Conservation (phyloP, 768 basidiomycete genomes). For the Cubamyces lactineus region DNA sequence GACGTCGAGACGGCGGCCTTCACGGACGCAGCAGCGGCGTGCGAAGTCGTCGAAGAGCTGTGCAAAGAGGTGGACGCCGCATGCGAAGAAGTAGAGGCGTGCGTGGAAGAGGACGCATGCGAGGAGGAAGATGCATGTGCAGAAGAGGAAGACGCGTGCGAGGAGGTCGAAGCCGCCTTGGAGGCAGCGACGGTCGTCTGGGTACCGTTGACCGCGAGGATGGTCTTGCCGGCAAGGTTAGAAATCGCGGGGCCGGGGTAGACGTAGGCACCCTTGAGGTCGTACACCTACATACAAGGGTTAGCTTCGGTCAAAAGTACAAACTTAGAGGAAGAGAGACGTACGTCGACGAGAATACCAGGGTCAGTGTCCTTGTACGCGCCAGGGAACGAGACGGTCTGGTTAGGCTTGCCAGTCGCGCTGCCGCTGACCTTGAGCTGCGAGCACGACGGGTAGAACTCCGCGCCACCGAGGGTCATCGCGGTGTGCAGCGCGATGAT, state of each 20-base stretch:
- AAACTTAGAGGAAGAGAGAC: background rate
- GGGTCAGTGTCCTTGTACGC: conserved; percentile 73
- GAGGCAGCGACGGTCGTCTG: background rate
- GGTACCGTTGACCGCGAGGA: background rate
- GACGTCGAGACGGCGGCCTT: background rate
- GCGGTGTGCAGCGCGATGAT: conserved; percentile 37
- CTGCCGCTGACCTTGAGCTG: conserved; percentile 59
- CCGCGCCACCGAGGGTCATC: conserved; percentile 53
- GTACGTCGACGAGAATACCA: conserved; percentile 57
- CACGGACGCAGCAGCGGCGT: background rate
- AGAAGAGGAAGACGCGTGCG: background rate
- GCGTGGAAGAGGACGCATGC: background rate
- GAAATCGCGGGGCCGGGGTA: conserved; percentile 30
- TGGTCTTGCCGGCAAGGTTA: conserved; percentile 16
- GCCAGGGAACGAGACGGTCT: conserved; percentile 64
- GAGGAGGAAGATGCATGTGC: background rate
- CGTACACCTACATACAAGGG: conserved; percentile 3
- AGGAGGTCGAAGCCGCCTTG: background rate
- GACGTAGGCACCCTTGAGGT: conserved; percentile 18
- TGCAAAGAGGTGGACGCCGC: background rate
- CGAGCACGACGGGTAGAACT: conserved; percentile 75
- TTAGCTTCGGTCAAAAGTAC: background rate
- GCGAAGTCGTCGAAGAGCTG: background rate
- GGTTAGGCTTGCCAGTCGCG: conserved; percentile 54
- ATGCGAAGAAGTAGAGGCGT: background rate